Conservation (phyloP, 306 rosid genomes). For the Clitoria ternatea region DNA sequence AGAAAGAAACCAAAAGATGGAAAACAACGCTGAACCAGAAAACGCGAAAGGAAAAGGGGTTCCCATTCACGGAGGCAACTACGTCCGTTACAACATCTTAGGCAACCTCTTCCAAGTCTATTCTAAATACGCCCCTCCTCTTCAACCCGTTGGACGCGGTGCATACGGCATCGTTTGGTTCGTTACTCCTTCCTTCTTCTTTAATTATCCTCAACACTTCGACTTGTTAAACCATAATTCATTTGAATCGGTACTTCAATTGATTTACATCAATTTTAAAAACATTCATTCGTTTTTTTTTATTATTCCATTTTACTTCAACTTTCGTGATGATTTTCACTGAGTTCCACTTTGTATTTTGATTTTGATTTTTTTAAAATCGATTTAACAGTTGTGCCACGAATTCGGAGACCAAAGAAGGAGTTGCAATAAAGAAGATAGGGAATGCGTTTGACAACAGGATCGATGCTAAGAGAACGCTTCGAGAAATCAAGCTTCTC, state of each 20-base stretch:
- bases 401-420: conserved; percentile 34
- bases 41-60: conserved; percentile 39
- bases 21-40: conserved; percentile 22
- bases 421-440: conserved; percentile 41
- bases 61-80: conserved; percentile 48
- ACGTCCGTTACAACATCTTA: conserved; percentile 62
- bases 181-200: background rate
- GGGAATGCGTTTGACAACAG: conserved; percentile 42
- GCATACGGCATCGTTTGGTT: conserved; percentile 97
- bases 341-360: too few relatives aligned
- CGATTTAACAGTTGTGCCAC: conserved; percentile 15
- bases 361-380: background rate
- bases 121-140: conserved; percentile 72
- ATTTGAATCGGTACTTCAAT: too few relatives aligned
- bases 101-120: conserved; percentile 76
- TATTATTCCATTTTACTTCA: background rate
- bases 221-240: too few relatives aligned
- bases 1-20: conserved; percentile 8
- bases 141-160: conserved; percentile 92
- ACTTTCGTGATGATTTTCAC: background rate
- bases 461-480: conserved; percentile 42
- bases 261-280: too few relatives aligned
- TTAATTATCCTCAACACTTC: too few relatives aligned
- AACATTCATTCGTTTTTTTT: background rate
- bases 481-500: conserved; percentile 42